Base-by-base conservation (phyloP, 2,329 filamentous ascomycete genomes). In the Aspergillus caelatus region DNA sequence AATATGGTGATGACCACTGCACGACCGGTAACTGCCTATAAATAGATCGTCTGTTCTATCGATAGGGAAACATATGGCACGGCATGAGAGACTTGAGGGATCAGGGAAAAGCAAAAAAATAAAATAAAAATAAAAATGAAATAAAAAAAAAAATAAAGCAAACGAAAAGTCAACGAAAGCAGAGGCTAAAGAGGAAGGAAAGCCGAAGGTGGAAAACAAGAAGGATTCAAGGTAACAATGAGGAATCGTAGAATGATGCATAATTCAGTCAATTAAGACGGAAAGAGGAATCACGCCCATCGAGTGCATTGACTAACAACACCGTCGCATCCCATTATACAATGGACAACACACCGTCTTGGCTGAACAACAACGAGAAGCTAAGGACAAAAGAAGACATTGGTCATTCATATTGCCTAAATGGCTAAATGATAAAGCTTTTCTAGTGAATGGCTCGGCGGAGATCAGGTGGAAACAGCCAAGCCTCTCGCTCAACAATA, bases 11-110 rank as follows among this genome's bases (percentile, higher is more conserved):
- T 4, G 6, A 39, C 5, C 16, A 39, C 16, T 39, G 16, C 36
- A 39, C 6, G 8, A 9, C 2, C 8, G 16, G 16, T 9, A 2
- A 39, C 3, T 36, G 34, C 39, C 0, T 19, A 7, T 2, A 8
- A n/a, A 41, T n/a, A 9, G 0, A 19, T 12, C 16, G 0, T 19
- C 16, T 19, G 2, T n/a, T n/a, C 39, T n/a, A 41, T 3, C 2
- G 1, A 10, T 8, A 4, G 7, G 7, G 7, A 41, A 19, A 4
- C 3, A n/a, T 41, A 10, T n/a, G 39, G 3, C 16, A 41, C 39
- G 7, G 7, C 8, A 8, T 1, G 7, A n/a, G 16, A n/a, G 16
- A 1, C 2, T 16, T 16, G 34, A 16, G 34, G 32, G 32, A 32
- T 12, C 32, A 16, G 1, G 14, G 12, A 36, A 36, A 36, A 7